phyloP scores from a whole-genome alignment of 1,284 basidiomycete genomes.

The Pseudozyma hubeiensis region DNA sequence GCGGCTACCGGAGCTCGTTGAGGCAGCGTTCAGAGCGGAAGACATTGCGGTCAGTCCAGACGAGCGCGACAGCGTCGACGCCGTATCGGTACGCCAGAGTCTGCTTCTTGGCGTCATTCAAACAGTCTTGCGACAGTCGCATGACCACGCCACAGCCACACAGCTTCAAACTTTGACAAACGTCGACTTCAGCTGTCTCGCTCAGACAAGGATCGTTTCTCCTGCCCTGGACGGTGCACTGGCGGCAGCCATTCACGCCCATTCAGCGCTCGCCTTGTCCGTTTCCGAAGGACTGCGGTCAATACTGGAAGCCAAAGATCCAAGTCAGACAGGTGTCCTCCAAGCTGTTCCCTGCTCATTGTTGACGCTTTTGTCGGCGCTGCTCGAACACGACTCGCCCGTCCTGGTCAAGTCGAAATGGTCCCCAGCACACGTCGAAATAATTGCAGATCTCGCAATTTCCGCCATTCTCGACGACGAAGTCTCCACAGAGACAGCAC shows the following conservation, averaged over 20 bases:
- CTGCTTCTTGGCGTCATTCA: slow-evolving; percentile 19
- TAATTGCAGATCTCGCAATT: slow-evolving; percentile 3
- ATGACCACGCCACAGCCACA: slow-evolving; percentile 4
- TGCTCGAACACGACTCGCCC: slow-evolving; percentile 12
- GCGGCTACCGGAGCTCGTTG: slow-evolving; percentile 5
- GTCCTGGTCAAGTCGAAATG: slow-evolving; percentile 7
- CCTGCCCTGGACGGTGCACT: slow-evolving; percentile 27
- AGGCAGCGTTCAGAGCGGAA: not conserved
- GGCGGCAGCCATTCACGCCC: slow-evolving; percentile 28
- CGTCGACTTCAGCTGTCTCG: slow-evolving; percentile 5
- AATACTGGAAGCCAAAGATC: not conserved
- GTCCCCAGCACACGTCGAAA: slow-evolving; percentile 13
- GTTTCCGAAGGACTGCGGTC: slow-evolving; percentile 5
- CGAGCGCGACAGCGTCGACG: not conserved
- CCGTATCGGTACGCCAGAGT: not conserved
- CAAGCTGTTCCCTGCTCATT: slow-evolving; percentile 18
- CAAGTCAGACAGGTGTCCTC: not conserved
- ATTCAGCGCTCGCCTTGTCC: slow-evolving; percentile 14
- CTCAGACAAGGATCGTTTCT: not conserved
- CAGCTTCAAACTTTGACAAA: not conserved
- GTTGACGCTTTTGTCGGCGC: slow-evolving; percentile 25
- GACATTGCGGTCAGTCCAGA: not conserved
- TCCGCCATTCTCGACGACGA: slow-evolving; percentile 7
- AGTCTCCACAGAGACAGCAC: not conserved
- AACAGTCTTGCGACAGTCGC: slow-evolving; percentile 12